Evolutionary conservation across 495 filamentous ascomycete genomes (phyloP), one percentile per base, ranked within the genome.

Genomic region (Aspergillus bridgeri): DNA sequence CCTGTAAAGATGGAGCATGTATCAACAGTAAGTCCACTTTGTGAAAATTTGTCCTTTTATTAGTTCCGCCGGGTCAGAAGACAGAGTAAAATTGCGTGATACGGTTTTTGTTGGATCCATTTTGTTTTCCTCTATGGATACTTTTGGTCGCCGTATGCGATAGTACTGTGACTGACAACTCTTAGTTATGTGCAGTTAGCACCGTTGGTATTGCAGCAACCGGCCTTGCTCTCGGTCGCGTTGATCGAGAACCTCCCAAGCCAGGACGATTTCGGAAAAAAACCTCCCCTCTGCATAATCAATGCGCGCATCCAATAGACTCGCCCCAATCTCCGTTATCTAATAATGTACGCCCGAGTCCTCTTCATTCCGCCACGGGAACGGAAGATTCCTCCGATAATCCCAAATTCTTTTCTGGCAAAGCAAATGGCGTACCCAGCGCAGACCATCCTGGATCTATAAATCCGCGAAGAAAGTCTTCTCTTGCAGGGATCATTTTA

Each of bases 151-250:
- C 15, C 22, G 23, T 20, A 18, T 22, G 42, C 18, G 27, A 48
- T 18, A 22, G 19, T 42, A 17, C 47, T 4, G 9, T 19, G 27
- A 27, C 23, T 22, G 3, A 59, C 63, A 64, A 42, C 25, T 25
- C 6, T 66, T 67, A 89, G 86, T 79, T 89, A 42, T 89, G 86
- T 86, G 86, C 86, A 62, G 73, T 85, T 63, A 83, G 84, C 77
- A 88, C 86, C 55, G 78, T 88, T 69, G 85, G 83, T 69, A 81
- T 86, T 59, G 86, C 86, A 60, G 79, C 85, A 47, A 79, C 83
- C 45, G 86, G 86, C 55, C 77, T 85, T 58, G 81, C 86, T 57
- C 76, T 89, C 62, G 86, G 83, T 69, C 81, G 81, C 65, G 79
- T 77, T 29, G 79, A 82, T 62, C 72, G 71, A 54, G 63, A 64